These are phyloP conservation scores for Pichia norvegensis DNA, from an alignment of 1,139 yeast species.

Conservation along the genomic window DNA sequence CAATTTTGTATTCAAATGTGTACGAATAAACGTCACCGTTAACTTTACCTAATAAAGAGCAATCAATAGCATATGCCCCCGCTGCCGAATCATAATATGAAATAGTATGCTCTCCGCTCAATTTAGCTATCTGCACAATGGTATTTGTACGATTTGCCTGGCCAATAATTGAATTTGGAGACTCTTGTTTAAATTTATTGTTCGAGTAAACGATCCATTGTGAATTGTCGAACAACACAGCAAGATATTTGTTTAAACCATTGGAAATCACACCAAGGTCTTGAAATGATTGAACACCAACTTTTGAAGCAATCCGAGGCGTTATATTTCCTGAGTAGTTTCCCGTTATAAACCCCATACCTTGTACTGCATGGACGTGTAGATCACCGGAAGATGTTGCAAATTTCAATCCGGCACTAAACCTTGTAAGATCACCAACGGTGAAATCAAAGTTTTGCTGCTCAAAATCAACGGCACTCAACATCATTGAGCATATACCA, in stretches of 20 bases:
- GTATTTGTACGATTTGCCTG: slow-evolving; percentile 21
- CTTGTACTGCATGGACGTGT: slow-evolving; percentile 41
- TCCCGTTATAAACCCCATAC: slow-evolving; percentile 68
- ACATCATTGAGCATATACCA: slow-evolving; percentile 27
- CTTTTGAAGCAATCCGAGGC: slow-evolving; percentile 52
- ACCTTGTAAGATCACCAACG: slow-evolving; percentile 26
- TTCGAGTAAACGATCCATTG: slow-evolving; percentile 41
- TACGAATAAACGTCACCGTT: slow-evolving; percentile 27
- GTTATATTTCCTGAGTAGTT: slow-evolving; percentile 42
- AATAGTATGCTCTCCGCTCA: slow-evolving; percentile 24
- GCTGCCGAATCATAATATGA: slow-evolving; percentile 47
- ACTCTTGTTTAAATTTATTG: slow-evolving; percentile 37
- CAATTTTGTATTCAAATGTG: slow-evolving; percentile 30
- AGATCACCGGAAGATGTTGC: slow-evolving; percentile 14
- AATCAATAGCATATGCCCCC: slow-evolving; percentile 37
- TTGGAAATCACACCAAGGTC: slow-evolving; percentile 24
- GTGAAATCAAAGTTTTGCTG: slow-evolving; percentile 14
- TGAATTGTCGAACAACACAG: slow-evolving; percentile 32
- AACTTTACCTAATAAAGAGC: slow-evolving; percentile 22
- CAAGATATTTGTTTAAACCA: slow-evolving; percentile 22
- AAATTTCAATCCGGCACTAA: slow-evolving; percentile 24
- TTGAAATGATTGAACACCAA: slow-evolving; percentile 48
- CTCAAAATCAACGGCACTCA: slow-evolving; percentile 26
- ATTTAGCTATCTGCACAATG: slow-evolving; percentile 39
- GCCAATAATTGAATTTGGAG: slow-evolving; percentile 48